These are phyloP conservation scores for Neurospora sp. DNA, from an alignment of 495 filamentous ascomycete genomes.

Conservation along the genomic window DNA sequence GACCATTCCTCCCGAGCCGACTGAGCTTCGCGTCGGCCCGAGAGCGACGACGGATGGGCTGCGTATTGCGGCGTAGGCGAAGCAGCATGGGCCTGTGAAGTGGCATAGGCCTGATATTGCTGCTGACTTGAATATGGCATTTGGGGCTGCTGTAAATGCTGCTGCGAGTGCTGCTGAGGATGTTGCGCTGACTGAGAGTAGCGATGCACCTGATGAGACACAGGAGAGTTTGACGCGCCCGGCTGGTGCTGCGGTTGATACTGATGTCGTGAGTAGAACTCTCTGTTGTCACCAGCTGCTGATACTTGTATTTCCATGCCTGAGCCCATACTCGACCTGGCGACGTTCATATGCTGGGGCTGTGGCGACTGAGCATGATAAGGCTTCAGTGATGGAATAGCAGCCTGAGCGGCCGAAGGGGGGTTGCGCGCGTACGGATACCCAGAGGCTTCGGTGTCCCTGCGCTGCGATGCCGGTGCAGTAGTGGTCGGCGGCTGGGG, in stretches of 20 bases:
- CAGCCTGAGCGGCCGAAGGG: conserved; percentile 24
- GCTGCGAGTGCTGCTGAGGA: not conserved
- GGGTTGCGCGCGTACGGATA: conserved; percentile 31
- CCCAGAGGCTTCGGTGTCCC: conserved; percentile 24
- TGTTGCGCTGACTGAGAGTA: conserved; percentile 26
- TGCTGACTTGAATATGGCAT: conserved; percentile 10
- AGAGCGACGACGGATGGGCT: conserved; percentile 11
- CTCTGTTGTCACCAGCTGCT: conserved; percentile 19
- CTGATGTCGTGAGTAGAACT: conserved; percentile 31
- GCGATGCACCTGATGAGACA: conserved; percentile 30
- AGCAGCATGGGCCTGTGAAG: conserved; percentile 11
- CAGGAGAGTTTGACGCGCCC: conserved; percentile 28
- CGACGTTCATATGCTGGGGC: conserved; percentile 24
- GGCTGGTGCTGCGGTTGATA: conserved; percentile 25
- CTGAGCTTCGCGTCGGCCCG: conserved; percentile 9
- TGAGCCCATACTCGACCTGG: conserved; percentile 22
- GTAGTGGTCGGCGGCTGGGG: conserved; percentile 23
- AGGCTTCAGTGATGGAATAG: conserved; percentile 40
- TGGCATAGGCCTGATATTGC: conserved; percentile 6
- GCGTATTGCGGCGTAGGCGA: conserved; percentile 20
- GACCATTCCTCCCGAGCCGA: conserved; percentile 12
- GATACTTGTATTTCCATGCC: conserved; percentile 20
- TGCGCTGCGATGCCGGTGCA: conserved; percentile 22
- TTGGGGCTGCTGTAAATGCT: conserved; percentile 7
- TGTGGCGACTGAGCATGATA: conserved; percentile 34